These are phyloP conservation scores for Enterocytospora artemiae DNA, from an alignment of 371 early-diverging fungal species.

Conservation along the genomic window DNA sequence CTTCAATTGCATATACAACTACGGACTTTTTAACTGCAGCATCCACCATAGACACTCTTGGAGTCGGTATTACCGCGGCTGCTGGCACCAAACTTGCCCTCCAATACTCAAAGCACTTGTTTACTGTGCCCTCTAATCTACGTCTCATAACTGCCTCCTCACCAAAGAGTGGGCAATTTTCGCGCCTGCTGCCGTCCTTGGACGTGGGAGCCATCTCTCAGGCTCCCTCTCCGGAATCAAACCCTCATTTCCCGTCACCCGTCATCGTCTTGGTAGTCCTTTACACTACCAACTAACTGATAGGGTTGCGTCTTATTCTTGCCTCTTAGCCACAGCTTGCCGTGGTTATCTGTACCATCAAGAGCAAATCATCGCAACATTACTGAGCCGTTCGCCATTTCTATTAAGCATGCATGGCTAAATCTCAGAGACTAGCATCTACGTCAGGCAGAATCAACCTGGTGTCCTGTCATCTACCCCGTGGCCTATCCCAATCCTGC, in stretches of 20 bases:
- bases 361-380: conserved; percentile 22
- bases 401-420: conserved; percentile 36
- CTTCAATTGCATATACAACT: conserved; percentile 21
- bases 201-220: conserved; percentile 43
- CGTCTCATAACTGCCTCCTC: conserved; percentile 38
- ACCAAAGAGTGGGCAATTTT: conserved; percentile 33
- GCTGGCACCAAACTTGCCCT: conserved; percentile 46
- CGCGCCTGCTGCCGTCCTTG: conserved; percentile 47
- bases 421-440: conserved; percentile 38
- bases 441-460: conserved; percentile 50
- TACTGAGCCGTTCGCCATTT: conserved; percentile 42
- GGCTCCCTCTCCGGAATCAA: conserved; percentile 43
- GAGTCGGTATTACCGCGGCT: conserved; percentile 42
- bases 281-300: conserved; percentile 41
- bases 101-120: conserved; percentile 6
- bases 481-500: no score
- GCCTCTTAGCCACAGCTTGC: conserved; percentile 21
- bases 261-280: conserved; percentile 35
- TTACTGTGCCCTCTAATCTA: conserved; percentile 1
- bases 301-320: conserved; percentile 25
- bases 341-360: conserved; percentile 9
- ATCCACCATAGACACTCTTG: conserved; percentile 36
- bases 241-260: conserved; percentile 37
- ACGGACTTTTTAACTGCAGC: conserved; percentile 45
- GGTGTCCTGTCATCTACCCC: conserved; percentile 12